phyloP scores from a whole-genome alignment of 106 monocot genomes.

The Triglochin maritima region DNA sequence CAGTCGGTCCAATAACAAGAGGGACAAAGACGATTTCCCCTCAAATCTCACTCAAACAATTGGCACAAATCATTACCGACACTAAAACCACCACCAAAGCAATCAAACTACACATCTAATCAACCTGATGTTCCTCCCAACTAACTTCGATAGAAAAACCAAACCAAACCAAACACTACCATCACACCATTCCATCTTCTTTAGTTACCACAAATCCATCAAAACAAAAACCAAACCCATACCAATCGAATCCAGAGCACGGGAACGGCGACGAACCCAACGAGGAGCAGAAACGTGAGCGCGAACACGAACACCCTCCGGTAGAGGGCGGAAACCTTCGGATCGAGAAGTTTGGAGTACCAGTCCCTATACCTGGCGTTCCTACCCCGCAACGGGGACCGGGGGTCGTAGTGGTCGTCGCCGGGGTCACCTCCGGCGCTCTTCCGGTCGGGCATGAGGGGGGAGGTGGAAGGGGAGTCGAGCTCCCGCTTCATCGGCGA shows the following conservation, averaged over 20 bases:
- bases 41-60: background rate
- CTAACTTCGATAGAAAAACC: background rate
- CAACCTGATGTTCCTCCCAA: background rate
- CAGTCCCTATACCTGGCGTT: conserved; percentile 4
- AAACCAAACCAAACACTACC: background rate
- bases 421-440: background rate
- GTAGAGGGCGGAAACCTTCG: background rate
- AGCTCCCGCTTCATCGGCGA: conserved; percentile 12
- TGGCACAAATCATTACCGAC: background rate
- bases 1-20: too few species aligned
- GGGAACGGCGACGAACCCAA: conserved; percentile 29
- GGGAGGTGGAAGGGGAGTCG: conserved; percentile 1
- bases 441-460: conserved; percentile 3
- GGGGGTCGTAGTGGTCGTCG: conserved; percentile 4
- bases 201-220: background rate
- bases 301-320: conserved; percentile 3
- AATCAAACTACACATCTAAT: background rate
- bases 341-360: background rate
- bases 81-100: background rate
- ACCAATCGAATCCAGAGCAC: conserved; percentile 57
- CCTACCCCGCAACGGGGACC: background rate
- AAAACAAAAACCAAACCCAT: background rate
- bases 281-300: conserved; percentile 19
- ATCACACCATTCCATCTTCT: background rate
- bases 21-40: too few species aligned